These are phyloP conservation scores for Ceratocystis cubensis DNA, from an alignment of 2,329 filamentous ascomycete species.

Conservation along the genomic window DNA sequence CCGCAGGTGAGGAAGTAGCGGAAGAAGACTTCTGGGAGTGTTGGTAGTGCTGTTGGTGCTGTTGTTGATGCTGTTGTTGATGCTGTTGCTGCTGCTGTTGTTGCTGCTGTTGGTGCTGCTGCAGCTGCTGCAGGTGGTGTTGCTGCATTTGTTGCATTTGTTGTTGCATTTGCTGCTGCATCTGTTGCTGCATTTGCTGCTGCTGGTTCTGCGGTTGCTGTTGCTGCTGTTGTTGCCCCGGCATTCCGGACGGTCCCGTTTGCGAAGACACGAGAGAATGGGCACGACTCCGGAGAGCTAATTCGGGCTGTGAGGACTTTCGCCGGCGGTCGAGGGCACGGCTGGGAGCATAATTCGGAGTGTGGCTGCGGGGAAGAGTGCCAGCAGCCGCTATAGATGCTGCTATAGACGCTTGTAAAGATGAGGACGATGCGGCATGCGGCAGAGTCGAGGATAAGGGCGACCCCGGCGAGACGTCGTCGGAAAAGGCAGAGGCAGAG, in stretches of 20 bases:
- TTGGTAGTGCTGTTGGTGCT: conserved; percentile 34
- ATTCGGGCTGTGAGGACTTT: conserved; percentile 40
- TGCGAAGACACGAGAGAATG: conserved; percentile 30
- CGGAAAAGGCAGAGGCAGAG: conserved; percentile 10
- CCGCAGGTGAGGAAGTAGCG: conserved; percentile 26
- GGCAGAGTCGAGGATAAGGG: neutral
- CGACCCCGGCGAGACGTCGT: neutral
- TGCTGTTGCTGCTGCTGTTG: neutral
- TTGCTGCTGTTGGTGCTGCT: neutral
- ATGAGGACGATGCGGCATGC: conserved; percentile 11
- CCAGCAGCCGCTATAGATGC: conserved; percentile 30
- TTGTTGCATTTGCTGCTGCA: conserved; percentile 30
- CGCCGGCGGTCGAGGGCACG: conserved; percentile 43
- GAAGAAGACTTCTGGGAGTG: conserved; percentile 38
- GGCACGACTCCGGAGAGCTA: conserved; percentile 44
- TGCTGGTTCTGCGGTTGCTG: neutral
- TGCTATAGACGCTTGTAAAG: conserved; percentile 18
- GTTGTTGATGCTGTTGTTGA: conserved; percentile 12
- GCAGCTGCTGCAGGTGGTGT: conserved; percentile 32
- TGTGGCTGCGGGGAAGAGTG: conserved; percentile 44
- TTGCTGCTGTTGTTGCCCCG: conserved; percentile 39
- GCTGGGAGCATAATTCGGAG: conserved; percentile 47
- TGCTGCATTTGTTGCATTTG: conserved; percentile 24
- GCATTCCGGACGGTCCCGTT: conserved; percentile 23
- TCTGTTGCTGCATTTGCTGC: conserved; percentile 21